phyloP scores from a whole-genome alignment of 176 grass and related monocot species.

The Zoysia pacifica region DNA sequence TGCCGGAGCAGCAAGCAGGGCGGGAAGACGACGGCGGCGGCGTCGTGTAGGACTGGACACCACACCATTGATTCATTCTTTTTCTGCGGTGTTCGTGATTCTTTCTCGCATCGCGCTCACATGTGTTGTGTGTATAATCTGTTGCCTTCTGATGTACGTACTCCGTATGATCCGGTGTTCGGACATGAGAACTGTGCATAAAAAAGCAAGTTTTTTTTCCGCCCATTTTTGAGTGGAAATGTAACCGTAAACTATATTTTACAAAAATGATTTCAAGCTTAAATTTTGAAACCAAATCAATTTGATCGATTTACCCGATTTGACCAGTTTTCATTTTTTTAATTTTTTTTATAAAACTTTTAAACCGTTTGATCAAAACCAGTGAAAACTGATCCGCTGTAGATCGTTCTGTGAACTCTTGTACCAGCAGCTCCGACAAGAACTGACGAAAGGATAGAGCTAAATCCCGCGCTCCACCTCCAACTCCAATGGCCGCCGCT shows the following conservation, averaged over 20 bases:
- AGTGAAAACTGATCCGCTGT: too few species aligned
- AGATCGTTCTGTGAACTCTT: too few species aligned
- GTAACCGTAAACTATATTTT: neutral
- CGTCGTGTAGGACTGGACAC: constrained; percentile 39
- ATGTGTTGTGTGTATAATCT: constrained; percentile 46
- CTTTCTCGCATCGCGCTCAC: constrained; percentile 17
- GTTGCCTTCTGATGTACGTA: constrained; percentile 19
- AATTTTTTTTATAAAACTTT: too few species aligned
- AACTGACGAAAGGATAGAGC: constrained; percentile 1
- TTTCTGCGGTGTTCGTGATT: constrained; percentile 32
- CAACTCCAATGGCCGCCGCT: constrained; percentile 42
- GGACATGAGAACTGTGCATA: constrained; percentile 48
- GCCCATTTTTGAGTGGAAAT: neutral
- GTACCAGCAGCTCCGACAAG: neutral
- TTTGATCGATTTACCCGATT: too few species aligned
- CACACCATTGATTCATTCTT: constrained; percentile 2
- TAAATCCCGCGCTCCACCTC: constrained; percentile 26
- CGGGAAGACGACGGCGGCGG: constrained; percentile 28
- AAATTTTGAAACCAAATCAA: too few species aligned
- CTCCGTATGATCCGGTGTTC: constrained; percentile 20
- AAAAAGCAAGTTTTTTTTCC: neutral
- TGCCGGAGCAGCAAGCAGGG: constrained; percentile 26
- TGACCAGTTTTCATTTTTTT: too few species aligned
- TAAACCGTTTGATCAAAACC: too few species aligned
- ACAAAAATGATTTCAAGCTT: too few species aligned